These are phyloP conservation scores for Aspergillus ochraceoroseus DNA, from an alignment of 2,329 filamentous ascomycete genomes.

Conservation along the genomic window DNA sequence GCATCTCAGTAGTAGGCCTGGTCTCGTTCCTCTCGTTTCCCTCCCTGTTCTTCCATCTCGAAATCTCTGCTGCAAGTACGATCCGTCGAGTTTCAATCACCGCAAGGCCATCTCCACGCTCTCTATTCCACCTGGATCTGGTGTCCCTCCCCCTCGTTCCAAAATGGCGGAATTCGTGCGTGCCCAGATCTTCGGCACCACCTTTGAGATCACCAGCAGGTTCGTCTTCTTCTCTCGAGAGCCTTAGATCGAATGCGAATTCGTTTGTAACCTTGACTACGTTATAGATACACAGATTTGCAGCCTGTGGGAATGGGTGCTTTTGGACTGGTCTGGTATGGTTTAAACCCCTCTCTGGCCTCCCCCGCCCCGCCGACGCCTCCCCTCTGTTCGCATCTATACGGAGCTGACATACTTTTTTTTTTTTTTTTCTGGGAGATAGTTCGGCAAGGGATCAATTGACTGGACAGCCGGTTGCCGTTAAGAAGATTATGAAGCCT, in stretches of 20 bases:
- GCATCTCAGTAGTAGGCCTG: constrained; percentile 17
- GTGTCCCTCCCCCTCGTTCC: constrained; percentile 27
- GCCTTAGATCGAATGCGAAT: neutral
- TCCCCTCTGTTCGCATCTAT: constrained; percentile 2
- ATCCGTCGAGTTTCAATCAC: constrained; percentile 1
- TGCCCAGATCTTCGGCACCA: constrained; percentile 98
- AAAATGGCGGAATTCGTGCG: constrained; percentile 98
- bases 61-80: neutral
- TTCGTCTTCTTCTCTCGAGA: constrained; percentile 41
- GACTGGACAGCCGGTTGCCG: constrained; percentile 90
- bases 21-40: neutral
- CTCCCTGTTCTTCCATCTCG: constrained; percentile 13
- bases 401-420: constrained; percentile 14
- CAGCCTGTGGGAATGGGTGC: constrained; percentile 99
- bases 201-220: constrained; percentile 99
- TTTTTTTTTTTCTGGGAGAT: constrained; percentile 1
- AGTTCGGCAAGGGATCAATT: constrained; percentile 98
- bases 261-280: constrained; percentile 23
- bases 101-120: neutral
- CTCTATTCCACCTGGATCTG: constrained; percentile 13
- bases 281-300: constrained; percentile 82
- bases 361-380: constrained; percentile 7
- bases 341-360: constrained; percentile 18
- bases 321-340: constrained; percentile 95
- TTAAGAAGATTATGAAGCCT: constrained; percentile 99